Evolutionary conservation across 257 asterid genomes (phyloP).

Genomic region (Thymus mandschuricus): DNA sequence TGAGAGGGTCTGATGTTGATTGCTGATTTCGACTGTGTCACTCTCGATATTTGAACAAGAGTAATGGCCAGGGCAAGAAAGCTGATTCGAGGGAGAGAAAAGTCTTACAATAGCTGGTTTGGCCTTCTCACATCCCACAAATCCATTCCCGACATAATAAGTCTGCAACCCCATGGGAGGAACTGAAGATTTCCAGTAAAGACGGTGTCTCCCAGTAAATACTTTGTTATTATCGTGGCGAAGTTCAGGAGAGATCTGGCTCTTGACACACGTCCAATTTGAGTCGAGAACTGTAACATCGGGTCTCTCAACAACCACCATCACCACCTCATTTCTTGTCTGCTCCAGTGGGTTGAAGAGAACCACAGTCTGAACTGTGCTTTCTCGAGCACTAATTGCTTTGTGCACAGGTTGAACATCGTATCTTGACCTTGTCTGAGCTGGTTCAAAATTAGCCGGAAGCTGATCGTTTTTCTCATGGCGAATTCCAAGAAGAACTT

Average conservation of each 20-base stretch:
- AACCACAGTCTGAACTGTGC: conserved; percentile 86
- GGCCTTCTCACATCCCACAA: conserved; percentile 98
- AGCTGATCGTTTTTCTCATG: conserved; percentile 79
- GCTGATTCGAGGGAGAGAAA: conserved; percentile 42
- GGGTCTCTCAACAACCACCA: conserved; percentile 85
- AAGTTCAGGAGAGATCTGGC: conserved; percentile 93
- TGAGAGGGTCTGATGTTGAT: conserved; percentile 61
- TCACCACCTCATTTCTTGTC: conserved; percentile 80
- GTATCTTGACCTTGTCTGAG: conserved; percentile 77
- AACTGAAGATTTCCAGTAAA: conserved; percentile 88
- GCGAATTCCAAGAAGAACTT: conserved; percentile 79
- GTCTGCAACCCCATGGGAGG: conserved; percentile 97
- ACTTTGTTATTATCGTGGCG: conserved; percentile 48
- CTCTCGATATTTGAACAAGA: conserved; percentile 68
- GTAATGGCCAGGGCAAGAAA: conserved; percentile 79
- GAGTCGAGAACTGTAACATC: conserved; percentile 92
- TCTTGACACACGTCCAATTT: conserved; percentile 96
- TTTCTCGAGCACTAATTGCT: conserved; percentile 74
- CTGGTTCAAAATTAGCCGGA: conserved; percentile 87
- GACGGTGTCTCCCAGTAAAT: conserved; percentile 85
- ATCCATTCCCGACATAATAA: conserved; percentile 91
- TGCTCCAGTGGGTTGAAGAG: conserved; percentile 88
- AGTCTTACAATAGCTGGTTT: conserved; percentile 70
- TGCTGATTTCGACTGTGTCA: conserved; percentile 62
- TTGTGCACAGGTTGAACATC: conserved; percentile 79